Base-by-base conservation (phyloP, 129 eudicot genomes). In the Artemisia annua region DNA sequence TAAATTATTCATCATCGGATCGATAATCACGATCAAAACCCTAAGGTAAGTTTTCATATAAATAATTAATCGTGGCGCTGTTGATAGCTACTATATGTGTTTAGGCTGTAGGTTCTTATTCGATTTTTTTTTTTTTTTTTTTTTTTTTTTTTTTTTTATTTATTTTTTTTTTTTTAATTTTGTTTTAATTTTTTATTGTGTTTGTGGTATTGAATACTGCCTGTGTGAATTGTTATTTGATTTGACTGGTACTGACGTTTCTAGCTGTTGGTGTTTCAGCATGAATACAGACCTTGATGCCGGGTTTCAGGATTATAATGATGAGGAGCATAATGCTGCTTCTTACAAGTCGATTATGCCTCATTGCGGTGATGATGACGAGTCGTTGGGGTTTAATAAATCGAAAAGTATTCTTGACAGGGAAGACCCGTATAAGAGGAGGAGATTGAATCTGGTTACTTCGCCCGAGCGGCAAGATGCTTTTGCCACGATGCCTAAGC, bases 381-480 rank as follows among this genome's bases (percentile, higher is more conserved):
- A 80, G 50, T 85, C 81, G 1, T 16, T 75, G 48, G 93, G 95
- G 49, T 75, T 85, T 19, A 84, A 83, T 67, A 78, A 81, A 50
- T 83, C 95, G 0, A 69, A 76, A 56, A 87, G 73, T 82, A 89
- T 89, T 58, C 83, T 84, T 49, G 96, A 87, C n/a, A n/a, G n/a
- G n/a, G n/a, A n/a, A n/a, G n/a, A n/a, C 32, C 70, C 91, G 51
- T 90, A 90, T 50, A 48, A 92, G 67, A 63, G 92, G 81, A 89
- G 95, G 85, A 87, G 98, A 81, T 70, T 85, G 72, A 80, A 88
- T 70, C 84, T 85, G 81, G 88, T 94, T 14, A 84, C 87, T 44
- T 90, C 98, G 0, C 98, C 98, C 0, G 98, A 88, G 17, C 84
- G 98, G 70, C 85, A 82, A 66, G 98, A 94, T 83, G 97, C 98